phyloP scores from a whole-genome alignment of 768 basidiomycete species.

The Hemileccinum rubropunctum region DNA sequence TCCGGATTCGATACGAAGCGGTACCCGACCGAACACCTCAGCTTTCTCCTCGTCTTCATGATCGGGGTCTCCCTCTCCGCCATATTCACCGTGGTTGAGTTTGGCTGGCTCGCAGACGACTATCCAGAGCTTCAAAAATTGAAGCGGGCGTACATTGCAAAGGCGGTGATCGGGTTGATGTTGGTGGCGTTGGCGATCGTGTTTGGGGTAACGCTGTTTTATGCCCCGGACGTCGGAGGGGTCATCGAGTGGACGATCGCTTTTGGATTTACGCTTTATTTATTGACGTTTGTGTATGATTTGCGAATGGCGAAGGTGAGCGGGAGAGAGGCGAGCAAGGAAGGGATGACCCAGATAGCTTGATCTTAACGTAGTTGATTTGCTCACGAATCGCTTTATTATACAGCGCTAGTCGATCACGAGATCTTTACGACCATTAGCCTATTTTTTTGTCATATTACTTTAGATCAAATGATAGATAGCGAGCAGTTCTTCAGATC shows the following conservation, averaged over 20 bases:
- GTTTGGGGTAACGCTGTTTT: constrained; percentile 54
- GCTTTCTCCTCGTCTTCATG: constrained; percentile 71
- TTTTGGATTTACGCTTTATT: constrained; percentile 70
- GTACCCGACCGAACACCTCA: constrained; percentile 48
- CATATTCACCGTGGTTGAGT: constrained; percentile 73
- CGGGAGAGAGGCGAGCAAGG: background rate
- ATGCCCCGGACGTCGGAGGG: constrained; percentile 50
- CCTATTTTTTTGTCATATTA: background rate
- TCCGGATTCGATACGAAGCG: constrained; percentile 69
- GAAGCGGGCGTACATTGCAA: constrained; percentile 54
- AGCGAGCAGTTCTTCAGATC: no score
- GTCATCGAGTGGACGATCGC: constrained; percentile 74
- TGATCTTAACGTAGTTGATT: background rate
- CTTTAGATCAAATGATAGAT: background rate
- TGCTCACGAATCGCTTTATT: background rate
- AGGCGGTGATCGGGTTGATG: constrained; percentile 55
- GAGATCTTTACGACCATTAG: background rate
- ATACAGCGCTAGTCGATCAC: background rate
- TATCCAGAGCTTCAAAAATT: constrained; percentile 45
- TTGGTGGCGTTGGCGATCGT: constrained; percentile 62
- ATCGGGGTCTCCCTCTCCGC: constrained; percentile 69
- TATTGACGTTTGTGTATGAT: constrained; percentile 72
- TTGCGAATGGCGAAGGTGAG: constrained; percentile 50
- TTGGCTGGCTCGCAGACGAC: constrained; percentile 61
- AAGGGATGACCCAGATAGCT: constrained; percentile 7